phyloP scores from a whole-genome alignment of 192 early-diverging fungal genomes.

The Umbelopsis sp. region DNA sequence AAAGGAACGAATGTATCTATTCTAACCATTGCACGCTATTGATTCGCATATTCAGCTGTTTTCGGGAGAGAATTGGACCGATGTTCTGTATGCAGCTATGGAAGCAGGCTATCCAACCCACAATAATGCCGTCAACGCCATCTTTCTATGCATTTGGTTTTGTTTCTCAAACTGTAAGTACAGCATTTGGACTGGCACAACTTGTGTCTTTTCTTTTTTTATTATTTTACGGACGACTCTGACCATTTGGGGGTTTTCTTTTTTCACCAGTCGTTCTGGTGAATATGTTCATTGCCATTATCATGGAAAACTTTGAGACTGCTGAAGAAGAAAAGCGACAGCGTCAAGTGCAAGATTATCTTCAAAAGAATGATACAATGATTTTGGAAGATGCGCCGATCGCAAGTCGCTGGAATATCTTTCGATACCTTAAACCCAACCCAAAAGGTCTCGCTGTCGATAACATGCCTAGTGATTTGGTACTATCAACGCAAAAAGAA shows the following conservation, averaged over 20 bases:
- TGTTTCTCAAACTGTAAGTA: constrained; percentile 61
- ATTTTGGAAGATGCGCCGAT: constrained; percentile 39
- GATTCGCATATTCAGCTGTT: constrained; percentile 46
- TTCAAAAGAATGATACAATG: constrained; percentile 31
- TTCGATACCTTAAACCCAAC: constrained; percentile 49
- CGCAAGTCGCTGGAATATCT: constrained; percentile 52
- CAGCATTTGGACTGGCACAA: background rate
- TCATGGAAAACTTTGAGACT: constrained; percentile 67
- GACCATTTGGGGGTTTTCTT: background rate
- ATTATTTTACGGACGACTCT: too few relatives aligned
- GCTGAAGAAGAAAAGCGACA: constrained; percentile 55
- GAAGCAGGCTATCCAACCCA: constrained; percentile 25
- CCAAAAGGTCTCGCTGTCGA: constrained; percentile 49
- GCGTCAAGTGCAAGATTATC: constrained; percentile 50
- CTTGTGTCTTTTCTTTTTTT: background rate
- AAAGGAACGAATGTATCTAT: background rate
- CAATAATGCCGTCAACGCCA: constrained; percentile 43
- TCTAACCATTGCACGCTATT: background rate
- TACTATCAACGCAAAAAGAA: constrained; percentile 50
- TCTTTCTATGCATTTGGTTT: constrained; percentile 56
- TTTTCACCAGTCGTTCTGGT: constrained; percentile 54
- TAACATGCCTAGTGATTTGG: constrained; percentile 43
- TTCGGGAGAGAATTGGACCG: constrained; percentile 65
- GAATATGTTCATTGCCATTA: constrained; percentile 67
- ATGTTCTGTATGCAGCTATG: constrained; percentile 55